Evolutionary conservation across 805 yeast species (phyloP), one percentile per base, ranked within the genome.

Genomic region (Brettanomyces naardenensis): DNA sequence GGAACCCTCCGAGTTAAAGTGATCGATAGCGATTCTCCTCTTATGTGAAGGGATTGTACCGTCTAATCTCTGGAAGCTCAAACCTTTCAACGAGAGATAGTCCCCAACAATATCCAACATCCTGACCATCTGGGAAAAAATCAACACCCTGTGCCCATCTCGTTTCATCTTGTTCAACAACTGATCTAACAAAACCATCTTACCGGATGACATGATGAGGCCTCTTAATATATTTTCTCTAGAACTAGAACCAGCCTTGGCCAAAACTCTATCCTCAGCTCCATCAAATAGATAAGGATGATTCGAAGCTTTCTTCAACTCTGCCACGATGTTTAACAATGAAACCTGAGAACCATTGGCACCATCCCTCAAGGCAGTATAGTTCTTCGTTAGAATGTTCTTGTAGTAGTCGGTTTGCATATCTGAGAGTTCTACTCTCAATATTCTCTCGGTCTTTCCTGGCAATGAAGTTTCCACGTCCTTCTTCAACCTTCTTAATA

Each of bases 401-500:
- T 88, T 84, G 65, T 92, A 92, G 60, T 90, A 92, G 41, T 86
- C 88, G 0, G 97, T 92, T 62, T 92, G 99, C 49, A 87, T 68
- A 53, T 92, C 98, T 1, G 97, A 85, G 41, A 92, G 68, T 57
- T 92, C 99, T 4, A 92, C 98, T 51, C 98, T 75, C 48, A 94
- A 66, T 44, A 94, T 94, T 49, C 97, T 75, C 63, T 92, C 98
- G 0, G 96, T 83, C 58, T 92, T 92, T 1, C 95, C 85, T 2
- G 98, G 98, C 45, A 92, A 68, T 1, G 96, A 87, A 56, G 90
- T 94, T 58, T 94, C 98, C 10, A 92, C 99, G 63, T 92, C 98
- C 55, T 92, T 92, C 59, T 92, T 92, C 58, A 94, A 71, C 52
- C 99, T 75, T 59, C 99, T 78, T 46, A 92, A 66, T 41, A 92